Evolutionary conservation across 1,284 basidiomycete genomes (phyloP).

Genomic region (Rhizoctonia solani): DNA sequence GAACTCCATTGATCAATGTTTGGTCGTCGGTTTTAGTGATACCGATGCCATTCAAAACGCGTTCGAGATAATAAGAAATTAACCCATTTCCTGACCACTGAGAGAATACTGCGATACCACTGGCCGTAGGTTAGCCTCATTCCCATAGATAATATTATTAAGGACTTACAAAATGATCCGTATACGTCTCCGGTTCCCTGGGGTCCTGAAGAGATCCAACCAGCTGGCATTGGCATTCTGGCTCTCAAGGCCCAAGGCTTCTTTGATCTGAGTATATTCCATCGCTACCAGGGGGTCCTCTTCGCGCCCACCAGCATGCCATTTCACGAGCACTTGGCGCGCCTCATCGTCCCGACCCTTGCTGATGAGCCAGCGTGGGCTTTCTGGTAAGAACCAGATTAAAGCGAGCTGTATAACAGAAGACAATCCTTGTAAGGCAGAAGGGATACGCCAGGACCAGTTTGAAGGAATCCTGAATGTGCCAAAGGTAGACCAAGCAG

Average conservation of each 20-base stretch:
- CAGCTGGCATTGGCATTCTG: slow-evolving; percentile 51
- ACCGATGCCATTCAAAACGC: neutral
- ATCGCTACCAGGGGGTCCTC: slow-evolving; percentile 70
- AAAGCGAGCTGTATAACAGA: neutral
- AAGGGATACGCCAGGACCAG: slow-evolving; percentile 41
- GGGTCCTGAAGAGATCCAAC: slow-evolving; percentile 43
- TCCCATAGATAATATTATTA: no score
- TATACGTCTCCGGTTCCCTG: slow-evolving; percentile 70
- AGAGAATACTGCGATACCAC: slow-evolving; percentile 42
- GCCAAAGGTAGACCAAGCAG: slow-evolving; percentile 74
- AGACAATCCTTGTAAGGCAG: slow-evolving; percentile 59
- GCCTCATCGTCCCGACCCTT: slow-evolving; percentile 60
- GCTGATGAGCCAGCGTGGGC: slow-evolving; percentile 62
- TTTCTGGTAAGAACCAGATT: slow-evolving; percentile 57
- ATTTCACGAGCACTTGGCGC: slow-evolving; percentile 65
- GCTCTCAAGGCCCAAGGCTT: slow-evolving; percentile 60
- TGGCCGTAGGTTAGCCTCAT: slow-evolving; percentile 14
- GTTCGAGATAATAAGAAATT: slow-evolving; percentile 53
- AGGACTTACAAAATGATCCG: slow-evolving; percentile 59
- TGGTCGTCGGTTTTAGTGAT: neutral
- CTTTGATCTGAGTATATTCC: slow-evolving; percentile 77
- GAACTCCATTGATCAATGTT: slow-evolving; percentile 15
- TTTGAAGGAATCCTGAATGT: slow-evolving; percentile 71
- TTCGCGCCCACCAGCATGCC: slow-evolving; percentile 71
- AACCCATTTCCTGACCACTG: slow-evolving; percentile 74